Percentiles rank a stretch among this genome's conserved stretches.
Conservation (phyloP, 176 grass and related monocot genomes). For the Oryza punctata region DNA sequence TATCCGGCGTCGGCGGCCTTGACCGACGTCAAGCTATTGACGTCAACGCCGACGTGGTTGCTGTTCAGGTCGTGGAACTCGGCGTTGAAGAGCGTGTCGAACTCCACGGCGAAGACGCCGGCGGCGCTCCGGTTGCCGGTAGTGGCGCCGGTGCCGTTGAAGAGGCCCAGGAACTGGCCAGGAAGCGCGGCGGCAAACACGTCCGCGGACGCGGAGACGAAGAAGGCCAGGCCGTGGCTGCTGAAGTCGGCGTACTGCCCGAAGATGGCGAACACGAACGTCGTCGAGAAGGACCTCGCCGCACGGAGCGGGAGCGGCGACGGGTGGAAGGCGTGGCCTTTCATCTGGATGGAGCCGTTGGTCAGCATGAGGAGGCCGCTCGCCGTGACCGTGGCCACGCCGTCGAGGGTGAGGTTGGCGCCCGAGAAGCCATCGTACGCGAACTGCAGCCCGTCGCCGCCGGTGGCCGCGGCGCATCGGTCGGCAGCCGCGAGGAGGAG, state of each 20-base stretch:
- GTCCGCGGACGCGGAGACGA: conserved; percentile 21
- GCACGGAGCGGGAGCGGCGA: conserved; percentile 18
- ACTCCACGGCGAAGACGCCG: conserved; percentile 57
- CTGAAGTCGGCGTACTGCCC: conserved; percentile 29
- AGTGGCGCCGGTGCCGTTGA: conserved; percentile 11
- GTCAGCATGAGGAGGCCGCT: conserved; percentile 50
- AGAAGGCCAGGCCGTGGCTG: conserved; percentile 52
- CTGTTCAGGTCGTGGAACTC: conserved; percentile 46
- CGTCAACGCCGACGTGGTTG: conserved; percentile 67
- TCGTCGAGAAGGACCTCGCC: conserved; percentile 54
- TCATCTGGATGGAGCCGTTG: conserved; percentile 36
- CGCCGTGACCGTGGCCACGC: conserved; percentile 30
- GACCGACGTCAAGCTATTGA: conserved; percentile 27
- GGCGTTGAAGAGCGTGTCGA: conserved; percentile 54
- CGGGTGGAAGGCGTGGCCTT: conserved; percentile 55
- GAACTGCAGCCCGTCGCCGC: conserved; percentile 1
- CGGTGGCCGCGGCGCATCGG: not conserved
- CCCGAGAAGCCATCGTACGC: conserved; percentile 47
- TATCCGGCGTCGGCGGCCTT: conserved; percentile 28
- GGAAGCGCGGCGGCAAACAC: conserved; percentile 28
- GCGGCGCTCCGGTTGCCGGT: conserved; percentile 3
- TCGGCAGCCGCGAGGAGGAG: conserved; percentile 1
- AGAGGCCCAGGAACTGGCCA: conserved; percentile 56
- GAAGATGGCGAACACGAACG: conserved; percentile 57
- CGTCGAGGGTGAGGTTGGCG: conserved; percentile 38